Conservation (phyloP, 345 rosid genomes). For the Aquilaria yunnanensis region DNA sequence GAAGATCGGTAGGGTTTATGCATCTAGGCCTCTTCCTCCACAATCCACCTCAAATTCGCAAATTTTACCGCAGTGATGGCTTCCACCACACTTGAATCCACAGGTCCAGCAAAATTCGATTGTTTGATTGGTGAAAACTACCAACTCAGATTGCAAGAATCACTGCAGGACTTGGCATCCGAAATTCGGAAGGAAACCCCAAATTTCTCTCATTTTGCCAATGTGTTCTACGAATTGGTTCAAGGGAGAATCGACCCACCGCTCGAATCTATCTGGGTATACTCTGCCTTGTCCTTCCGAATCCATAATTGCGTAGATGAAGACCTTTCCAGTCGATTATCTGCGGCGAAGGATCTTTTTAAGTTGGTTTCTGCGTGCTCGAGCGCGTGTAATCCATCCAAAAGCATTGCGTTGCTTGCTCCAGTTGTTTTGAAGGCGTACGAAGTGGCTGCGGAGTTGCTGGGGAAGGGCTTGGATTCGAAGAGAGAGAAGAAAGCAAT, state of each 20-base stretch:
- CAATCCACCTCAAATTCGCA: neutral
- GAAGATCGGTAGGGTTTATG: conserved; percentile 1
- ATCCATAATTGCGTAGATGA: conserved; percentile 12
- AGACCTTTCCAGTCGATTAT: conserved; percentile 24
- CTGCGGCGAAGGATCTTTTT: conserved; percentile 29
- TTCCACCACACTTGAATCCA: conserved; percentile 1
- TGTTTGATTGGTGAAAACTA: conserved; percentile 26
- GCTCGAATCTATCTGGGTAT: conserved; percentile 51
- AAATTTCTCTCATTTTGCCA: conserved; percentile 23
- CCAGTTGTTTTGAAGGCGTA: conserved; percentile 35
- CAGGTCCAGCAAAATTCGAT: conserved; percentile 1
- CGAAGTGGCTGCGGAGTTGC: conserved; percentile 23
- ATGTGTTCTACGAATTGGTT: conserved; percentile 31
- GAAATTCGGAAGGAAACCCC: conserved; percentile 26
- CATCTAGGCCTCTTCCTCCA: too few relatives aligned
- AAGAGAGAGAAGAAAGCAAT: conserved; percentile 31
- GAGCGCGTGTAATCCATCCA: conserved; percentile 20
- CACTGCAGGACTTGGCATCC: conserved; percentile 25
- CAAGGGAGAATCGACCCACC: conserved; percentile 49
- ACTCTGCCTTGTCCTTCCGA: conserved; percentile 32
- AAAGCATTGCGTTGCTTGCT: conserved; percentile 46
- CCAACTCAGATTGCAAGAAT: conserved; percentile 19
- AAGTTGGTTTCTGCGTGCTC: conserved; percentile 40
- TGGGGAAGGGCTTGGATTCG: conserved; percentile 20
- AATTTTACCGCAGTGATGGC: conserved; percentile 10